Conservation (phyloP, 805 yeast species). For the Candida silvicultrix region DNA sequence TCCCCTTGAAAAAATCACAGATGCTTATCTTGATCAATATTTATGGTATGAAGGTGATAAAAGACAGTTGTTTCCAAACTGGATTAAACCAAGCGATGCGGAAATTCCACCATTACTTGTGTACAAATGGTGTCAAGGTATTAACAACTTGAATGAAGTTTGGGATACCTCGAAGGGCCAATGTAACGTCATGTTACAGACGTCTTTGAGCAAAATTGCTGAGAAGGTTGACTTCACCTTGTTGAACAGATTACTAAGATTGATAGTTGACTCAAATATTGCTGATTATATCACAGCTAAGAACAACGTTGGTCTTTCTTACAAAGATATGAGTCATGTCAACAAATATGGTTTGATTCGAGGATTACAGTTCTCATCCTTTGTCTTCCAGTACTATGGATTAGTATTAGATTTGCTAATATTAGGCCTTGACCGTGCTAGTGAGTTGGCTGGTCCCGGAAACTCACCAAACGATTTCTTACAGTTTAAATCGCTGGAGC, state of each 20-base stretch:
- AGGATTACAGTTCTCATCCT: slow-evolving; percentile 88
- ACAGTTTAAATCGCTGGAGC: slow-evolving; percentile 53
- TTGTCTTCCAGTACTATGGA: slow-evolving; percentile 87
- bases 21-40: slow-evolving; percentile 92
- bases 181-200: slow-evolving; percentile 78
- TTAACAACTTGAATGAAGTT: slow-evolving; percentile 68
- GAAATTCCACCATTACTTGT: slow-evolving; percentile 91
- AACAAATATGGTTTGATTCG: slow-evolving; percentile 84
- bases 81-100: slow-evolving; percentile 93
- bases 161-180: slow-evolving; percentile 79
- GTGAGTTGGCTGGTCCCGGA: slow-evolving; percentile 78
- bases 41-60: slow-evolving; percentile 94
- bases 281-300: slow-evolving; percentile 95
- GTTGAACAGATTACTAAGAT: slow-evolving; percentile 70
- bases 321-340: slow-evolving; percentile 92
- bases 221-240: slow-evolving; percentile 88
- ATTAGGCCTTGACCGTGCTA: slow-evolving; percentile 81
- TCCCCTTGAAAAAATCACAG: slow-evolving; percentile 92
- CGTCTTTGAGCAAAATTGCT: slow-evolving; percentile 60
- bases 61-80: slow-evolving; percentile 82
- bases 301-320: slow-evolving; percentile 74
- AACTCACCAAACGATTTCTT: slow-evolving; percentile 69
- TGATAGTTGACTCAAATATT: slow-evolving; percentile 81
- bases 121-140: slow-evolving; percentile 91
- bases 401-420: slow-evolving; percentile 74